Evolutionary conservation across 1,284 basidiomycete genomes (phyloP), one percentile per base, ranked within the genome.

Genomic region (Sporisorium exsertum): DNA sequence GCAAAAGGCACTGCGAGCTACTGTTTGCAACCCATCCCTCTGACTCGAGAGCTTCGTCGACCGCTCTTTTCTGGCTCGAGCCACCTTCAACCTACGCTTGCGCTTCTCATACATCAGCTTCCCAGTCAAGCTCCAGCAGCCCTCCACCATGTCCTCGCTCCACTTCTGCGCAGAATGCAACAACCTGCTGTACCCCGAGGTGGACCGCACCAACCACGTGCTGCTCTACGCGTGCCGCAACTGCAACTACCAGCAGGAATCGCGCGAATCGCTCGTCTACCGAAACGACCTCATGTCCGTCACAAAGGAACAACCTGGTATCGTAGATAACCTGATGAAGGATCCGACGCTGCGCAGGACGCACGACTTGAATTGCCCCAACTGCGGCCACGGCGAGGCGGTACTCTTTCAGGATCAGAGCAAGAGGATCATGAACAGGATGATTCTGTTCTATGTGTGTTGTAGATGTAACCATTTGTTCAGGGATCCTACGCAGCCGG

Each of bases 141-240:
- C 10, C n/a, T 45, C 35, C 57, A 33, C n/a, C 58, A 83, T 84
- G 82, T 77, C 80, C 5, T 80, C 81, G 18, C 74, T 84, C 24
- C 76, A 84, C 65, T 84, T 84, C 55, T 84, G 83, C 55, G 77
- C 78, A 18, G 83, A 83, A 59, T 84, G 82, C 88, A 97, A 96
- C 88, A 97, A 97, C 86, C 89, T 97, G 43, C 89, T 97, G 54
- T 96, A 96, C 85, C 95, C 95, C 26, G 87, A 87, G 71, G 89
- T 89, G 33, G 95, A 97, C 86, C 91, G 91, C 70, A 89, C 92
- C 76, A 91, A 94, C 54, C 90, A 93, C 62, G 90, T 93, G 58
- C 92, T 99, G 88, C 90, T 96, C 64, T 96, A 95, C 81, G 93
- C 92, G 4, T 99, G 96, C 86, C 90, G 95, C 52, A 97, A 97